Conservation (phyloP, 2,329 filamentous ascomycete genomes). For the Hypoxylon sp. region DNA sequence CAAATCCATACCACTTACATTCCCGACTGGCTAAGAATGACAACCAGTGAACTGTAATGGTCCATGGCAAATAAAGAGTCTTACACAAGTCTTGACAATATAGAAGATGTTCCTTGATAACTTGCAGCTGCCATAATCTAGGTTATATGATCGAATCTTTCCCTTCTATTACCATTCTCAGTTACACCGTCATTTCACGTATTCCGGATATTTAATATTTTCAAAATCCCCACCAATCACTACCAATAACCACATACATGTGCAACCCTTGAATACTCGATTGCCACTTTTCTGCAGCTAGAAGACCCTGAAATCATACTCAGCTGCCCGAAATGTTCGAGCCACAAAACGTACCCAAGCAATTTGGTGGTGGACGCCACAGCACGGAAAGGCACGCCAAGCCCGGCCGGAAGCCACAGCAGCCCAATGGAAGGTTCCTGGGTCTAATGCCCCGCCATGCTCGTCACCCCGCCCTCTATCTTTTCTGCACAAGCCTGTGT, state of each 20-base stretch:
- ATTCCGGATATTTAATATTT: not conserved
- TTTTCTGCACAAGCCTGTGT: conserved; percentile 49
- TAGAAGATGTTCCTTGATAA: not conserved
- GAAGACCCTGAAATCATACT: not conserved
- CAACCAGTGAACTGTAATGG: not conserved
- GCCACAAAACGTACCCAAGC: conserved; percentile 28
- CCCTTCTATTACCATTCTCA: not conserved
- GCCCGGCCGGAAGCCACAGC: conserved; percentile 18
- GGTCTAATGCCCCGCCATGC: conserved; percentile 44
- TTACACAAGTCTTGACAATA: not conserved
- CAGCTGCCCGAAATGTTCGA: conserved; percentile 29
- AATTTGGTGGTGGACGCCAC: conserved; percentile 28
- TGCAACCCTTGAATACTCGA: not conserved
- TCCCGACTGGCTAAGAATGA: not conserved
- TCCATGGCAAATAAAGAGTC: not conserved
- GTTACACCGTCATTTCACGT: not conserved
- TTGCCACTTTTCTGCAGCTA: not conserved
- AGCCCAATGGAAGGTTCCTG: conserved; percentile 36
- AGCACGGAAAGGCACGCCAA: conserved; percentile 3
- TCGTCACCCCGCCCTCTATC: conserved; percentile 50
- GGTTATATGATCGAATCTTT: not conserved
- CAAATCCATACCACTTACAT: no score
- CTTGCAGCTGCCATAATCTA: not conserved
- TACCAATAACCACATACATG: not conserved
- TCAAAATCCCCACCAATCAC: not conserved